These are phyloP conservation scores for Kregervanrija fluxuum DNA, from an alignment of 805 yeast species.

Conservation along the genomic window DNA sequence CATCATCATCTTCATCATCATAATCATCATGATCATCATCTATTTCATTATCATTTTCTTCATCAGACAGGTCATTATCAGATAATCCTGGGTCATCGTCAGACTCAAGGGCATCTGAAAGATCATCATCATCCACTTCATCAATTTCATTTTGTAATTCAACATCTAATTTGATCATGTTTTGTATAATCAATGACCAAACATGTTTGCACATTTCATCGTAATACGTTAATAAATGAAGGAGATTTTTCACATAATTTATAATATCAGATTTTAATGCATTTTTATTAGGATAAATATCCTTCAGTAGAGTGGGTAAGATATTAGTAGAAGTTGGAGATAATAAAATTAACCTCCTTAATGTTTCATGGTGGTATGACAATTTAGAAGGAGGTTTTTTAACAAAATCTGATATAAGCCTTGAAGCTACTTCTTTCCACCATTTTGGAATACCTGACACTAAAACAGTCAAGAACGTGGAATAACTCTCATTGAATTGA, in stretches of 20 bases:
- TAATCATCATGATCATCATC: slow-evolving; percentile 19
- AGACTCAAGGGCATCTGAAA: slow-evolving; percentile 37
- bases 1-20: slow-evolving; percentile 33
- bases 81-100: slow-evolving; percentile 17
- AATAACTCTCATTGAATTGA: slow-evolving; percentile 45
- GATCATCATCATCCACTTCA: slow-evolving; percentile 70
- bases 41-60: slow-evolving; percentile 25
- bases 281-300: slow-evolving; percentile 75
- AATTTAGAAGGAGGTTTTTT: slow-evolving; percentile 11
- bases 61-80: slow-evolving; percentile 19
- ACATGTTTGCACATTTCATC: slow-evolving; percentile 65
- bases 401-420: slow-evolving; percentile 57
- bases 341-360: slow-evolving; percentile 55
- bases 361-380: slow-evolving; percentile 53
- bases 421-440: slow-evolving; percentile 75
- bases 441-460: slow-evolving; percentile 86
- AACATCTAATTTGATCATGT: slow-evolving; percentile 80
- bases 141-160: slow-evolving; percentile 86
- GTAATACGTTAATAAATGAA: slow-evolving; percentile 58
- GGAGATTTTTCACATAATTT: slow-evolving; percentile 59
- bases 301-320: slow-evolving; percentile 50
- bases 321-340: slow-evolving; percentile 77
- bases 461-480: slow-evolving; percentile 67
- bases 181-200: slow-evolving; percentile 78
- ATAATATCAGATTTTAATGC: slow-evolving; percentile 45